Conservation (phyloP, 2,329 filamentous ascomycete species). For the Colletotrichum sp. region DNA sequence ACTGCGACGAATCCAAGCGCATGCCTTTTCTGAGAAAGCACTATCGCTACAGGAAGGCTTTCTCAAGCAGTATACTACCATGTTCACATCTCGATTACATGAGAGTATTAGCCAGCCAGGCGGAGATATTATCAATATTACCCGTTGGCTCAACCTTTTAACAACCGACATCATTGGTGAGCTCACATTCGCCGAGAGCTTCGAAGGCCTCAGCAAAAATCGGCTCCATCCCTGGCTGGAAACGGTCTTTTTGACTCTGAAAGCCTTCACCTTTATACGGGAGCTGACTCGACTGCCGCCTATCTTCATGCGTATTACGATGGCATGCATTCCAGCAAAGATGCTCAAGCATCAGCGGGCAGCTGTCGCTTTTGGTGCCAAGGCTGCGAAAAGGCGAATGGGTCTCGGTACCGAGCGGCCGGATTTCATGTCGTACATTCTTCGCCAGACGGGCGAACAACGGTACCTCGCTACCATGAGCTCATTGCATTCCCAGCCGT, state of each 20-base stretch:
- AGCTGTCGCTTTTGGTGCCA: background rate
- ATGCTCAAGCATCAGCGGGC: background rate
- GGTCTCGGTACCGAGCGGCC: background rate
- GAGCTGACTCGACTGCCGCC: background rate
- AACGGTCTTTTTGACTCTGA: background rate
- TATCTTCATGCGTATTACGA: background rate
- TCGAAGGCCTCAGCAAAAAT: background rate
- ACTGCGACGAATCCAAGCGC: background rate
- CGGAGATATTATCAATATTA: background rate
- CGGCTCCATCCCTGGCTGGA: background rate
- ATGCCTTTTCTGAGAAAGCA: background rate
- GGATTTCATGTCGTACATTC: background rate
- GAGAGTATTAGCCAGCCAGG: background rate
- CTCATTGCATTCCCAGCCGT: background rate
- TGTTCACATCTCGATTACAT: background rate
- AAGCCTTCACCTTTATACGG: background rate
- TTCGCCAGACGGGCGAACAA: background rate
- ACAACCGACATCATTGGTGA: background rate
- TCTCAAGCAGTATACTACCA: background rate
- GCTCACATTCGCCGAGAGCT: background rate
- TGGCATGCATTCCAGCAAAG: background rate
- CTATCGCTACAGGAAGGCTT: accelerated
- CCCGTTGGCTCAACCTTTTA: background rate
- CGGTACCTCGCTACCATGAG: background rate
- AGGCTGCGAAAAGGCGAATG: background rate